These are phyloP conservation scores for Voacanga thouarsii DNA, from an alignment of 257 asterid species.

Conservation along the genomic window DNA sequence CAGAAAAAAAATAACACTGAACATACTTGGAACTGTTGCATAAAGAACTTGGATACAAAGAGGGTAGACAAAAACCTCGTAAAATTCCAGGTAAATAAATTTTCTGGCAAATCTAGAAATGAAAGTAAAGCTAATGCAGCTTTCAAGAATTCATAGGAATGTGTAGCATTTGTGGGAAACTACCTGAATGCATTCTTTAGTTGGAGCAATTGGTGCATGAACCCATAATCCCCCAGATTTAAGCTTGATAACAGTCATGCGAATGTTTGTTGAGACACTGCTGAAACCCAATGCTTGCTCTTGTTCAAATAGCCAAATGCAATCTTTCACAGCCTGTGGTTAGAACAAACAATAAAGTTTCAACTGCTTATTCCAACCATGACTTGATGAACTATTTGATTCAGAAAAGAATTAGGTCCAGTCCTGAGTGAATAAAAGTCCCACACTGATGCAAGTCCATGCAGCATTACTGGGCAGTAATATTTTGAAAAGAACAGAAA, in stretches of 20 bases:
- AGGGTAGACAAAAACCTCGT: too few relatives aligned
- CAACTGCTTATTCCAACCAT: neutral
- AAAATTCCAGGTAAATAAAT: neutral
- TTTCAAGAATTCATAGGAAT: neutral
- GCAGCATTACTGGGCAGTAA: neutral
- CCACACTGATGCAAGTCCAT: neutral
- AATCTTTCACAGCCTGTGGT: slow-evolving; percentile 65
- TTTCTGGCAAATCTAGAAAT: too few relatives aligned
- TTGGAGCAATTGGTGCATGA: slow-evolving; percentile 98
- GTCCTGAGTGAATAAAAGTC: neutral
- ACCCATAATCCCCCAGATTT: slow-evolving; percentile 93
- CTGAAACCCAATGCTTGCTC: slow-evolving; percentile 97
- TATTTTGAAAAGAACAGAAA: neutral
- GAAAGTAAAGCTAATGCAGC: neutral
- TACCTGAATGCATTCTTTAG: slow-evolving; percentile 90
- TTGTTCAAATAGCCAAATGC: slow-evolving; percentile 89
- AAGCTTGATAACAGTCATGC: slow-evolving; percentile 92
- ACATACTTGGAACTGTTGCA: neutral
- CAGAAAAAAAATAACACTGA: neutral
- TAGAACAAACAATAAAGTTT: slow-evolving; percentile 20
- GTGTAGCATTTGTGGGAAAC: neutral
- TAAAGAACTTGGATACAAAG: neutral
- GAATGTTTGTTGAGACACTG: slow-evolving; percentile 89
- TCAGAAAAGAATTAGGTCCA: neutral
- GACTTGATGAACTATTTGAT: neutral